phyloP scores from a whole-genome alignment of 2,329 filamentous ascomycete species.

The Zarea fungicola region DNA sequence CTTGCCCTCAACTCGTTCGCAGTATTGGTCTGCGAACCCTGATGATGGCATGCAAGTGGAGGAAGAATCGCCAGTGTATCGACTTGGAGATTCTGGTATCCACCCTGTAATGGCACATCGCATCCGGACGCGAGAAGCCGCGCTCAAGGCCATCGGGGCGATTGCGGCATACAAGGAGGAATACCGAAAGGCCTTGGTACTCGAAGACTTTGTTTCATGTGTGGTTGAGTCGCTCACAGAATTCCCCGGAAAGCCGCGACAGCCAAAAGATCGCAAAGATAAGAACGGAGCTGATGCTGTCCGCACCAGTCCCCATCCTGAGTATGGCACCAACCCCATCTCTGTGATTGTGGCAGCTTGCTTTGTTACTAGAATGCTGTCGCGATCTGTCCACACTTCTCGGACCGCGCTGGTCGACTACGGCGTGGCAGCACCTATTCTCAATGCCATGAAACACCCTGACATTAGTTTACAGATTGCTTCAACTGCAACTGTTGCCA shows the following conservation, averaged over 20 bases:
- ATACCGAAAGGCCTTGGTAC: conserved; percentile 75
- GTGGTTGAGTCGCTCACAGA: conserved; percentile 72
- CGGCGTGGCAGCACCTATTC: conserved; percentile 71
- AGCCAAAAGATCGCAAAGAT: conserved; percentile 37
- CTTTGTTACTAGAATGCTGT: conserved; percentile 72
- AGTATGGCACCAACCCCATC: conserved; percentile 68
- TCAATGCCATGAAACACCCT: conserved; percentile 66
- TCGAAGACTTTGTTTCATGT: conserved; percentile 73
- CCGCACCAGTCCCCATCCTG: conserved; percentile 28
- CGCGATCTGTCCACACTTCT: conserved; percentile 77
- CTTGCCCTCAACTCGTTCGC: conserved; percentile 28
- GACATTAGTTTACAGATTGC: conserved; percentile 79
- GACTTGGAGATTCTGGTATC: conserved; percentile 57
- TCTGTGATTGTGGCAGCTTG: conserved; percentile 81
- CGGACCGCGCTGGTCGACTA: conserved; percentile 85
- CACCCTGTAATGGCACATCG: conserved; percentile 59
- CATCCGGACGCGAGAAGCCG: conserved; percentile 69
- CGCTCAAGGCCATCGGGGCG: conserved; percentile 74
- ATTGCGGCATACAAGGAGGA: conserved; percentile 77
- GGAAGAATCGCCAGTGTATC: conserved; percentile 32
- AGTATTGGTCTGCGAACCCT: conserved; percentile 35
- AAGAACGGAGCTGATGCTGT: conserved; percentile 30
- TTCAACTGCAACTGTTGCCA: conserved; percentile 77
- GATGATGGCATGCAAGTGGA: conserved; percentile 31
- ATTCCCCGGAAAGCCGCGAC: conserved; percentile 48